Percentiles rank a stretch among this genome's conserved stretches.
Conservation (phyloP, 192 early-diverging fungal species). For the Linnemannia exigua region DNA sequence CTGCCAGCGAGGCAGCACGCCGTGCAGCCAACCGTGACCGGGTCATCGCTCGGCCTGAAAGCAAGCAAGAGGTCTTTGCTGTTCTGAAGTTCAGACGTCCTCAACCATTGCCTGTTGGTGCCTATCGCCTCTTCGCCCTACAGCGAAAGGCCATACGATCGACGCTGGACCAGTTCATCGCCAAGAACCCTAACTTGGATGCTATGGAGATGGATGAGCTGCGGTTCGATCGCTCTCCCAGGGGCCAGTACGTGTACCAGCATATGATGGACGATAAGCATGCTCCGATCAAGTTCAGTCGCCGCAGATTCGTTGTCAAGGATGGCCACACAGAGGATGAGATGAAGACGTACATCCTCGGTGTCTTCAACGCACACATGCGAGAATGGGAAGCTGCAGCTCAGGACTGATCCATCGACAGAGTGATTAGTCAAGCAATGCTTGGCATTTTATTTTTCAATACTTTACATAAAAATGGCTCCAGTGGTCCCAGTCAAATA, state of each 20-base stretch:
- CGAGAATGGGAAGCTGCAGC: not conserved
- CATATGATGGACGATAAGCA: conserved; percentile 19
- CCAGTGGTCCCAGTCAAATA: too few species aligned
- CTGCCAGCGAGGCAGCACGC: conserved; percentile 24
- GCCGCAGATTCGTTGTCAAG: conserved; percentile 24
- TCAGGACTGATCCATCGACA: too few species aligned
- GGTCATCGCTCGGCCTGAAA: conserved; percentile 7
- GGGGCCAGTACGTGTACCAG: conserved; percentile 10
- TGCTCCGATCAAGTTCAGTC: conserved; percentile 28
- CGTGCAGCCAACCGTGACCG: conserved; percentile 25
- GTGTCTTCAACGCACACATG: conserved; percentile 27
- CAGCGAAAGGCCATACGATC: conserved; percentile 8
- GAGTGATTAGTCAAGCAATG: too few species aligned
- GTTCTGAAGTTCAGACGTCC: conserved; percentile 19
- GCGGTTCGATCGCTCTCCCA: conserved; percentile 25
- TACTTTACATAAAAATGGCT: too few species aligned
- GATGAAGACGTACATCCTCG: conserved; percentile 16
- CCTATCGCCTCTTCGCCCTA: conserved; percentile 19
- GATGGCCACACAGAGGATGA: conserved; percentile 25
- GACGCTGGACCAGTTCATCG: conserved; percentile 14
- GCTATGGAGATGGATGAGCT: conserved; percentile 26
- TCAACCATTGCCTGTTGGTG: conserved; percentile 24
- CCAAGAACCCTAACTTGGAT: conserved; percentile 10
- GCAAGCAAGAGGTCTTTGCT: conserved; percentile 20
- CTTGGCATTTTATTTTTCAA: too few species aligned